phyloP scores from a whole-genome alignment of 1,284 basidiomycete species.

The Trametes polyzona region DNA sequence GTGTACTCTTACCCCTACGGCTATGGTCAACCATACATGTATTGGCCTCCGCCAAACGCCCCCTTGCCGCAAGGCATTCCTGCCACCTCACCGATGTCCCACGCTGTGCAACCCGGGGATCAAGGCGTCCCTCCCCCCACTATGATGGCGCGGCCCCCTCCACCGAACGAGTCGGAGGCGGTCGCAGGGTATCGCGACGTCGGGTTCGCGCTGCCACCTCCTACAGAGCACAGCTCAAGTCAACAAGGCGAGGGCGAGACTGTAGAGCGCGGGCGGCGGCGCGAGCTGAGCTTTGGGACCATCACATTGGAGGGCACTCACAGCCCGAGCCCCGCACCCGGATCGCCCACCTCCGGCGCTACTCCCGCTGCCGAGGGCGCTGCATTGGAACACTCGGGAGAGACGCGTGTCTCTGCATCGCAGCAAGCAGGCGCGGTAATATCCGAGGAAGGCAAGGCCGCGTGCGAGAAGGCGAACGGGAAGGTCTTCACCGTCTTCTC shows the following conservation, averaged over 20 bases:
- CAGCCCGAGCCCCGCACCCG: conserved; percentile 36
- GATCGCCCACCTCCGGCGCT: conserved; percentile 6
- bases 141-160: conserved; percentile 34
- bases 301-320: conserved; percentile 39
- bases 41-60: conserved; percentile 23
- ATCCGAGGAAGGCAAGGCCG: conserved; percentile 12
- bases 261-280: conserved; percentile 23
- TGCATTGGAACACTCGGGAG: conserved; percentile 19
- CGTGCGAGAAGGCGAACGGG: conserved; percentile 26
- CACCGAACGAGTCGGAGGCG: conserved; percentile 37
- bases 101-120: conserved; percentile 11
- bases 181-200: conserved; percentile 39
- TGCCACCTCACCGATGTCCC: neutral
- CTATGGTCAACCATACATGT: conserved; percentile 29
- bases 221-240: conserved; percentile 8
- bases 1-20: conserved; percentile 29
- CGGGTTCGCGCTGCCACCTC: conserved; percentile 26
- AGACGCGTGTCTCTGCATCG: neutral
- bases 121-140: conserved; percentile 35
- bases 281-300: conserved; percentile 56
- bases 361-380: conserved; percentile 13
- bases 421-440: neutral
- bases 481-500: conserved; percentile 45
- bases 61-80: conserved; percentile 8
- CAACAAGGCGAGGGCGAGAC: conserved; percentile 13